These are phyloP conservation scores for Adansonia madagascariensis DNA, from an alignment of 441 rosid species.

Conservation along the genomic window DNA sequence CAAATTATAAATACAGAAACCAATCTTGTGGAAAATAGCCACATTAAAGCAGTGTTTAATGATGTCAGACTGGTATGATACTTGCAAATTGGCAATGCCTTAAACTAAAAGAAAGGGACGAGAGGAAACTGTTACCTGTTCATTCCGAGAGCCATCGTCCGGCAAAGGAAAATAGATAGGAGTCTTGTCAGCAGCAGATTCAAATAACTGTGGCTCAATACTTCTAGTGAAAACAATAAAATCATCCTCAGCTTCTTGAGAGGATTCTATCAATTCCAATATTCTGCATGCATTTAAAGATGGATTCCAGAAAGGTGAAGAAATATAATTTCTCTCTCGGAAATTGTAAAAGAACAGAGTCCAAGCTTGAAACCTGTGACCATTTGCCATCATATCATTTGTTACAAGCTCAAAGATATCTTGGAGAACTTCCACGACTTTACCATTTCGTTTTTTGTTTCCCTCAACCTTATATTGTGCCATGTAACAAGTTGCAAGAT, in stretches of 20 bases:
- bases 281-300: slow-evolving; percentile 49
- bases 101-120: background rate
- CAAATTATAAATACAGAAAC: background rate
- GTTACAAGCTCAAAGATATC: slow-evolving; percentile 93
- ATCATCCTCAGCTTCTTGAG: slow-evolving; percentile 44
- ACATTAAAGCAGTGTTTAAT: slow-evolving; percentile 9
- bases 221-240: slow-evolving; percentile 48
- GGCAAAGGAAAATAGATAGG: slow-evolving; percentile 89
- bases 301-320: slow-evolving; percentile 25
- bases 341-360: slow-evolving; percentile 27
- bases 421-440: slow-evolving; percentile 85
- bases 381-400: slow-evolving; percentile 80
- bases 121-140: slow-evolving; percentile 49
- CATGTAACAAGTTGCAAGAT: slow-evolving; percentile 20
- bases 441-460: slow-evolving; percentile 51
- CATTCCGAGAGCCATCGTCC: slow-evolving; percentile 58
- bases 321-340: slow-evolving; percentile 21
- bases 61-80: slow-evolving; percentile 4
- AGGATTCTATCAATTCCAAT: slow-evolving; percentile 48
- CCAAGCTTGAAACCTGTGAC: slow-evolving; percentile 60
- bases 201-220: slow-evolving; percentile 79
- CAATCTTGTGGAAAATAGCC: slow-evolving; percentile 4
- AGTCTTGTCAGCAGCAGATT: slow-evolving; percentile 48
- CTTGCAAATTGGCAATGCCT: slow-evolving; percentile 3
- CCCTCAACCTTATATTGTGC: slow-evolving; percentile 61